These are phyloP conservation scores for Plantago coronopus DNA, from an alignment of 305 asterid genomes.

Conservation along the genomic window DNA sequence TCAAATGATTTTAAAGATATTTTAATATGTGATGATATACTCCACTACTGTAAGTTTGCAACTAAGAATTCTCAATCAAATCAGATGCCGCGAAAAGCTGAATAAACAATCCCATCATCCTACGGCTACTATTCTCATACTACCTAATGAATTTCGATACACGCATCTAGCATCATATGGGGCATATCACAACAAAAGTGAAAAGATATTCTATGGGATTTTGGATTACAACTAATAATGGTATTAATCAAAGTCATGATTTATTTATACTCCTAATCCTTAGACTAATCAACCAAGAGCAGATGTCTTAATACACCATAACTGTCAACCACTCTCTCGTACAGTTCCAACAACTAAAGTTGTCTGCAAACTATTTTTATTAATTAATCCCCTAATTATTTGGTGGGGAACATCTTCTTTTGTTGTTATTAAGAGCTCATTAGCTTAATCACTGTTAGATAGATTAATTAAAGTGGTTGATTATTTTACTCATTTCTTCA, in stretches of 20 bases:
- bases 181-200: not conserved
- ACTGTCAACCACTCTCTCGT: constrained; percentile 3
- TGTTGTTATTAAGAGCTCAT: constrained; percentile 8
- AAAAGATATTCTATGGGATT: not conserved
- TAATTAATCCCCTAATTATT: not conserved
- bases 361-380: not conserved
- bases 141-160: not conserved
- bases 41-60: too few species aligned
- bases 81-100: too few species aligned
- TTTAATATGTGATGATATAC: too few species aligned
- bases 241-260: not conserved
- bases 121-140: too few species aligned
- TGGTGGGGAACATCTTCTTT: constrained; percentile 8
- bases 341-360: constrained; percentile 6
- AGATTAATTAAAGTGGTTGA: not conserved
- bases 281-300: constrained; percentile 1
- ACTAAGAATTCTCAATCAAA: too few species aligned
- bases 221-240: constrained; percentile 5
- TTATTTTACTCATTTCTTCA: not conserved
- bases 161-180: constrained; percentile 4
- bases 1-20: too few species aligned
- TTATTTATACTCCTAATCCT: not conserved
- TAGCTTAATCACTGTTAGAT: constrained; percentile 4
- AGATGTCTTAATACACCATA: constrained; percentile 5
- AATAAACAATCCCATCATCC: too few species aligned